Base-by-base conservation (phyloP, 805 yeast genomes). In the Candida sonorensis region DNA sequence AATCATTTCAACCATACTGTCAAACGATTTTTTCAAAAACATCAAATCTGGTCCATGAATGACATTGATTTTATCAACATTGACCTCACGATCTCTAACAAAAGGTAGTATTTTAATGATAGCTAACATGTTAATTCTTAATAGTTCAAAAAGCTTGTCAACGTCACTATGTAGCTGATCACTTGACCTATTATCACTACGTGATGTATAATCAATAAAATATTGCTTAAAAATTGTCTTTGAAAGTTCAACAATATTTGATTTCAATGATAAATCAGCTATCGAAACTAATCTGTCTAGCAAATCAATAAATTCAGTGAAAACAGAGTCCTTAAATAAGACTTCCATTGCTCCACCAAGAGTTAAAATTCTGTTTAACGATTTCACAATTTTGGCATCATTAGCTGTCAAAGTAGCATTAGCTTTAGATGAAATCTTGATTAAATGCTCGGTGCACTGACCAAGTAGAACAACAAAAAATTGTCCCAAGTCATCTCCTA, bases 381-480 rank as follows among this genome's bases (percentile, higher is more conserved):
- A 77, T 3, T 61, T 60, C 10, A 70, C 47, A 3, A 77, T 70
- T 1, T 41, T 38, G 21, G 37, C 34, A 19, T 54, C 55, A 17
- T 55, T 55, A 10, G 40, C 35, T 26, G 44, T 46, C 23, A 32
- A 34, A n/a, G 40, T 30, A 8, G 35, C 22, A 23, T 30, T 30
- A 2, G 37, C 22, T 17, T 41, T 45, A 4, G 53, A 48, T 13
- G 57, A 55, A n/a, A 40, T 24, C 30, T 68, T 70, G 29, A 81
- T 69, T 39, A 87, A 63, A 1, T 81, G 72, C 45, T 84, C 94
- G 29, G 87, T 67, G 51, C 95, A 85, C 44, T 84, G 82, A 9
- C 95, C 83, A 58, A 81, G 83, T 24, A 88, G 54, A 19, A 87
- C 79, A 50, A 85, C 82, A 55, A 82, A 78, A 44, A 87, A 82